Percentiles rank a stretch among this genome's conserved stretches.
phyloP scores from a whole-genome alignment of 2,329 filamentous ascomycete genomes.

The Ceratocystis albifundus region DNA sequence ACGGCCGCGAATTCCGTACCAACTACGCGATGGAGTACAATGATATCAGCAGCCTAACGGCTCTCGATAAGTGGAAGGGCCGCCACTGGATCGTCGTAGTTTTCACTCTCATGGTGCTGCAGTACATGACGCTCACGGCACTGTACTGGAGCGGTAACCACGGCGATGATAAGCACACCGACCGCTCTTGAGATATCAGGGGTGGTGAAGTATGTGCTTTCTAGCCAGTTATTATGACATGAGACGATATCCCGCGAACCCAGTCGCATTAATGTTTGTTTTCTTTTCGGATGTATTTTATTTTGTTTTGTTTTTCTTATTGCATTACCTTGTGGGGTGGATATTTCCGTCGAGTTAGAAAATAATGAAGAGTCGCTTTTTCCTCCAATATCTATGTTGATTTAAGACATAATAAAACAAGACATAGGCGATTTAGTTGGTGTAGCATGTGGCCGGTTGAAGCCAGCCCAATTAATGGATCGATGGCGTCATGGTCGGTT shows the following conservation, averaged over 20 bases:
- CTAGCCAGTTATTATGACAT: background rate
- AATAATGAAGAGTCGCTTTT: background rate
- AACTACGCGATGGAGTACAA: conserved; percentile 1
- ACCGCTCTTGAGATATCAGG: background rate
- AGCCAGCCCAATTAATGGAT: background rate
- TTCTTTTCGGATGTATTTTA: background rate
- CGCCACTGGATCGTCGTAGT: conserved; percentile 13
- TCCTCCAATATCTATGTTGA: too few species aligned
- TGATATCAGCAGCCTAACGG: background rate
- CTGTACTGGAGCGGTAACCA: conserved; percentile 6
- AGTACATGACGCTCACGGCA: conserved; percentile 12
- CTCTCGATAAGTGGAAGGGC: conserved; percentile 12
- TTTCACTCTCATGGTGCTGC: conserved; percentile 8
- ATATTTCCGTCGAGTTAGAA: background rate
- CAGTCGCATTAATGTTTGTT: conserved; percentile 3
- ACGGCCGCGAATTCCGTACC: conserved; percentile 4
- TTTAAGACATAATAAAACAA: too few species aligned
- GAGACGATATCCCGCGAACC: conserved; percentile 12
- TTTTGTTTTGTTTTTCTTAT: background rate
- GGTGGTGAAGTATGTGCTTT: background rate
- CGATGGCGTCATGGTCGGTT: background rate
- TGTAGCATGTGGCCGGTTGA: too few species aligned
- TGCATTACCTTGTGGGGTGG: background rate
- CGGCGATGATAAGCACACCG: background rate
- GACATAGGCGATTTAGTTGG: too few species aligned